A percentile compares a stretch with the other conserved stretches of the same genome.
phyloP scores from a whole-genome alignment of 805 yeast species.

The Metschnikowia hibisci region DNA sequence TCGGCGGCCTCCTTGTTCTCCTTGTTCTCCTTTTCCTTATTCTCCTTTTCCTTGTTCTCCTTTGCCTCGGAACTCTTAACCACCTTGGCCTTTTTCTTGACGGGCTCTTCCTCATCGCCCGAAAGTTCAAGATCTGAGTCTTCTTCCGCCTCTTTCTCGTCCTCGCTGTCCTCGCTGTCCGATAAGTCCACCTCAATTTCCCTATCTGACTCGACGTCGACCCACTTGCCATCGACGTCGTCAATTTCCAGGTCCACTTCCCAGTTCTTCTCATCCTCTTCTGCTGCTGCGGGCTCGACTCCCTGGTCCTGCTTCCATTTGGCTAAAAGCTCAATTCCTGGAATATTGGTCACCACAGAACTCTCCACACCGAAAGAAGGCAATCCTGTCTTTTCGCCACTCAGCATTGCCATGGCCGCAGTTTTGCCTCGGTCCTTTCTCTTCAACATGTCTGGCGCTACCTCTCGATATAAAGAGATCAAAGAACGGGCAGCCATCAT shows the following conservation, averaged over 20 bases:
- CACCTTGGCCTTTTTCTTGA: conserved; percentile 28
- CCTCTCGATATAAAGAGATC: conserved; percentile 82
- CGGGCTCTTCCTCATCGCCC: conserved; percentile 35
- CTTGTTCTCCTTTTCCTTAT: conserved; percentile 16
- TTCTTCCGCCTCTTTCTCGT: conserved; percentile 28
- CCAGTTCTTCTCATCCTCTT: conserved; percentile 51
- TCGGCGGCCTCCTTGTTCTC: conserved; percentile 19
- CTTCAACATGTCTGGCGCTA: conserved; percentile 93
- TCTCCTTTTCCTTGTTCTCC: conserved; percentile 15
- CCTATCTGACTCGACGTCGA: conserved; percentile 75
- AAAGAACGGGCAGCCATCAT: conserved; percentile 90
- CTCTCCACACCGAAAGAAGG: conserved; percentile 75
- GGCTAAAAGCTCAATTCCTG: conserved; percentile 86
- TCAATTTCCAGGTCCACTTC: conserved; percentile 54
- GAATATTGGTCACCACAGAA: conserved; percentile 64
- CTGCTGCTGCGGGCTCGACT: conserved; percentile 46
- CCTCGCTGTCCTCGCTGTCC: conserved; percentile 42
- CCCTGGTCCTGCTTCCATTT: conserved; percentile 74
- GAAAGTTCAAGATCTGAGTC: conserved; percentile 21
- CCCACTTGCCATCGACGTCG: conserved; percentile 90
- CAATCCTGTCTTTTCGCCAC: conserved; percentile 44
- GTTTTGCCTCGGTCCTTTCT: conserved; percentile 90
- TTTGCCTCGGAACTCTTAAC: conserved; percentile 18
- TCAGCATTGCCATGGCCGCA: conserved; percentile 77
- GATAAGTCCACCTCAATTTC: conserved; percentile 54